Conservation (phyloP, 177 flowering plant genomes). For the Vitis hybrid region DNA sequence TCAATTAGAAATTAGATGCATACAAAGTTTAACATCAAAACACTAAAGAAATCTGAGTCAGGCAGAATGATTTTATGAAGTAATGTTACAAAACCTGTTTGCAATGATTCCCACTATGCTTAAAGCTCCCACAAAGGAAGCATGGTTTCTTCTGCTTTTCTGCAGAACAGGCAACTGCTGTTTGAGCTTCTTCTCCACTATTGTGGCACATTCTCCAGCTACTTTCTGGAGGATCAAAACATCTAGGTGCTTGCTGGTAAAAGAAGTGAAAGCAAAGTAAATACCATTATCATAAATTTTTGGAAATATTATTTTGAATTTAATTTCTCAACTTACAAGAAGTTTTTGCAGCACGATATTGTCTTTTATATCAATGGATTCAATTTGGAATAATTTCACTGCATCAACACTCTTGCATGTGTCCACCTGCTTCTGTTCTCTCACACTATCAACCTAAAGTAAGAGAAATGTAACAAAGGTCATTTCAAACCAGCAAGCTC, state of each 20-base stretch:
- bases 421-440: conserved; percentile 11
- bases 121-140: conserved; percentile 42
- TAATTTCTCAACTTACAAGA: conserved; percentile 46
- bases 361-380: conserved; percentile 30
- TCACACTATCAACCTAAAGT: conserved; percentile 22
- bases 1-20: neutral
- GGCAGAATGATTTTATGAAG: too few relatives aligned
- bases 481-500: neutral
- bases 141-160: conserved; percentile 50
- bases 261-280: conserved; percentile 6
- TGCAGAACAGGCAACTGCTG: conserved; percentile 43
- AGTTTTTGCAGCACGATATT: conserved; percentile 54
- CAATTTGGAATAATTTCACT: conserved; percentile 11
- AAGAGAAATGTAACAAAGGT: neutral
- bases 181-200: conserved; percentile 68
- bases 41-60: too few relatives aligned
- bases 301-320: neutral
- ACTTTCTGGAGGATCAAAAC: conserved; percentile 63
- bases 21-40: neutral
- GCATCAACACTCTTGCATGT: conserved; percentile 2
- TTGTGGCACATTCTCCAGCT: conserved; percentile 46
- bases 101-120: conserved; percentile 36
- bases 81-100: conserved; percentile 25
- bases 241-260: conserved; percentile 67
- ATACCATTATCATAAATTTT: neutral